Percentiles rank a stretch among this genome's conserved stretches.
These are phyloP conservation scores for Leccinum aurantiacum DNA, from an alignment of 768 basidiomycete genomes.

Conservation along the genomic window DNA sequence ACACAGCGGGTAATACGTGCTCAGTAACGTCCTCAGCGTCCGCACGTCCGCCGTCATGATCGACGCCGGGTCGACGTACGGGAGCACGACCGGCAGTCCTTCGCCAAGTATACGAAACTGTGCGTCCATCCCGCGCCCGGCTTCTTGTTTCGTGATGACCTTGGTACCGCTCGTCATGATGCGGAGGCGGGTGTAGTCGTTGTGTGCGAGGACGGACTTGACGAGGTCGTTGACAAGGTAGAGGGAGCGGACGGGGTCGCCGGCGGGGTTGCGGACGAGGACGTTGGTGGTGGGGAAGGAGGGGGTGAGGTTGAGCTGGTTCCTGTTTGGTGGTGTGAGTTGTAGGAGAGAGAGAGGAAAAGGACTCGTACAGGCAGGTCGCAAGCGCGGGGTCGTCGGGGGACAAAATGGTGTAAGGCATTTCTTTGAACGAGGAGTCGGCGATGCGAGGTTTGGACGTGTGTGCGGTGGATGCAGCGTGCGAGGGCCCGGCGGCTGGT, in stretches of 20 bases:
- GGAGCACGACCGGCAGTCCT: constrained; percentile 80
- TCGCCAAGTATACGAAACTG: constrained; percentile 81
- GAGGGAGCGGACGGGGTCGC: constrained; percentile 71
- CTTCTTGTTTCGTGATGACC: constrained; percentile 88
- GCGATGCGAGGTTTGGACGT: constrained; percentile 17
- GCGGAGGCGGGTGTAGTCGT: constrained; percentile 81
- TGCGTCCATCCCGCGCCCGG: constrained; percentile 54
- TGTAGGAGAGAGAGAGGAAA: background rate
- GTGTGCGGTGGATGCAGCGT: background rate
- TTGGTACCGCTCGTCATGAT: constrained; percentile 94
- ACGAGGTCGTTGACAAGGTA: constrained; percentile 88
- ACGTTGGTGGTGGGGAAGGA: constrained; percentile 75
- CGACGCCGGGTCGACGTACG: constrained; percentile 64
- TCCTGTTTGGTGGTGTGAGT: constrained; percentile 40
- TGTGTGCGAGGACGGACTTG: constrained; percentile 74
- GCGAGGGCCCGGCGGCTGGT: background rate
- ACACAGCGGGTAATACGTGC: constrained; percentile 78
- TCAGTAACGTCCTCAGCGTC: constrained; percentile 65
- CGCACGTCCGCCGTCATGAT: constrained; percentile 59
- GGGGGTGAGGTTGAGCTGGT: constrained; percentile 65
- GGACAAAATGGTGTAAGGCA: constrained; percentile 83
- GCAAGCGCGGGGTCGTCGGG: constrained; percentile 68
- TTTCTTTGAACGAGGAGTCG: constrained; percentile 71
- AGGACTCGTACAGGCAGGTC: constrained; percentile 64
- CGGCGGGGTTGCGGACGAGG: constrained; percentile 83